A percentile compares a stretch with the other conserved stretches of the same genome.
Evolutionary conservation across 2,329 filamentous ascomycete genomes (phyloP).

Genomic region (Scleromitrula shiraiana): DNA sequence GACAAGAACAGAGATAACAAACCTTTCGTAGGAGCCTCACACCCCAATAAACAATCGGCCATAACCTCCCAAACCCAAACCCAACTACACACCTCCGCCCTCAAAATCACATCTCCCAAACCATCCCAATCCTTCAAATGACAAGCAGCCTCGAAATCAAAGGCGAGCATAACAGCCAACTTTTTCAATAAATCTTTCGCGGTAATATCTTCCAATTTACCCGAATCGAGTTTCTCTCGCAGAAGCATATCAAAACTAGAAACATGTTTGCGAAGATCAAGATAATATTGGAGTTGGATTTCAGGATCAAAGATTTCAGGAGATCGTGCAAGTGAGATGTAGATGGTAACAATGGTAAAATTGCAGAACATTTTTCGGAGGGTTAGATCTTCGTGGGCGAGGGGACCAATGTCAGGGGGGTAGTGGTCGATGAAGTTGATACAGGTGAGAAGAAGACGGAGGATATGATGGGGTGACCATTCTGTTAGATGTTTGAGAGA

Average conservation of each 20-base stretch:
- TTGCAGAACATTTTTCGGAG: conserved; percentile 61
- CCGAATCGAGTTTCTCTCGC: conserved; percentile 31
- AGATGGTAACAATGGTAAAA: conserved; percentile 52
- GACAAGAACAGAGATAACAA: background rate
- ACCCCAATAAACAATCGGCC: conserved; percentile 55
- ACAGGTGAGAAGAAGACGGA: conserved; percentile 49
- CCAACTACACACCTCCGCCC: conserved; percentile 37
- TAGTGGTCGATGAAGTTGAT: conserved; percentile 45
- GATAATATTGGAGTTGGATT: conserved; percentile 51
- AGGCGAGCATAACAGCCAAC: conserved; percentile 58
- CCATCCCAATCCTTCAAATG: conserved; percentile 60
- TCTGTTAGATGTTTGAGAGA: conserved; percentile 52
- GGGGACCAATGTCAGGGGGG: conserved; percentile 37
- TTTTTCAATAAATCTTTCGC: conserved; percentile 51
- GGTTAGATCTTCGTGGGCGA: conserved; percentile 40
- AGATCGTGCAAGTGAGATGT: conserved; percentile 44
- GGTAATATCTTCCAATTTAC: conserved; percentile 35
- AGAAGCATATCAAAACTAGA: conserved; percentile 45
- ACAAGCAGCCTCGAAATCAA: conserved; percentile 72
- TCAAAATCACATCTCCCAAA: conserved; percentile 51
- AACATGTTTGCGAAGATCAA: conserved; percentile 52
- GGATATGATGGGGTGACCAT: conserved; percentile 46
- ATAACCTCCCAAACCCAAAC: conserved; percentile 50
- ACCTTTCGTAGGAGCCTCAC: conserved; percentile 45
- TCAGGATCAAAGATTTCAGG: conserved; percentile 44